Percentiles rank a stretch among this genome's conserved stretches.
These are phyloP conservation scores for Neurospora cerealis DNA, from an alignment of 495 filamentous ascomycete genomes.

Conservation along the genomic window DNA sequence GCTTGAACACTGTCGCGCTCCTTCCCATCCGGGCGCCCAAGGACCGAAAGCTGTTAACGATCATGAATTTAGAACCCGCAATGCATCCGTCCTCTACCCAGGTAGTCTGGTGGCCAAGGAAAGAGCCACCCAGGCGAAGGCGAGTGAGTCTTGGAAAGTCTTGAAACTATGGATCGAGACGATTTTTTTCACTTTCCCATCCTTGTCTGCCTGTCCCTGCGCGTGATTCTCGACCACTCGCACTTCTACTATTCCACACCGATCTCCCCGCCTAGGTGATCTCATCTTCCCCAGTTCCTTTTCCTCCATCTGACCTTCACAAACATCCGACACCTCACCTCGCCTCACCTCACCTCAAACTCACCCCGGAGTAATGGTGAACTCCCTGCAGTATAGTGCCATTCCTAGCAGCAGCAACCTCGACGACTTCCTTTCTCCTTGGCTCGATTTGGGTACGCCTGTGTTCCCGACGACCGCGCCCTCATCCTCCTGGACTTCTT, in stretches of 20 bases:
- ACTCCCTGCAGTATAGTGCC: background rate
- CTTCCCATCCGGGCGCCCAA: background rate
- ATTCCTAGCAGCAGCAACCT: background rate
- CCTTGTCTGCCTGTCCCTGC: background rate
- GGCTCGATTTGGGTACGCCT: background rate
- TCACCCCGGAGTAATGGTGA: background rate
- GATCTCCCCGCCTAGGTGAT: background rate
- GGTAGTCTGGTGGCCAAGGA: background rate
- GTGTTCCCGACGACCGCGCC: background rate
- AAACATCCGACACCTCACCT: background rate
- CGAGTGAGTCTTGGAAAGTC: background rate
- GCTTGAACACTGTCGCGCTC: slow-evolving; percentile 2
- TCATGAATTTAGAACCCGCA: background rate
- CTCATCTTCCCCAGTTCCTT: background rate
- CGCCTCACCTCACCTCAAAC: background rate
- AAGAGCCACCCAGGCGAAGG: background rate
- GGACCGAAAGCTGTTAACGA: background rate
- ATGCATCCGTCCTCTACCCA: background rate
- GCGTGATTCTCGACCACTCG: background rate
- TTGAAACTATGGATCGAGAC: background rate
- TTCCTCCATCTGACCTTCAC: background rate
- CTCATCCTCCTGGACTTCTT: background rate
- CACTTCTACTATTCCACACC: background rate
- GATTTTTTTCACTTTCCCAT: background rate
- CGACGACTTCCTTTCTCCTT: background rate